Base-by-base conservation (phyloP, 257 asterid genomes). In the Forsythia suspensa region DNA sequence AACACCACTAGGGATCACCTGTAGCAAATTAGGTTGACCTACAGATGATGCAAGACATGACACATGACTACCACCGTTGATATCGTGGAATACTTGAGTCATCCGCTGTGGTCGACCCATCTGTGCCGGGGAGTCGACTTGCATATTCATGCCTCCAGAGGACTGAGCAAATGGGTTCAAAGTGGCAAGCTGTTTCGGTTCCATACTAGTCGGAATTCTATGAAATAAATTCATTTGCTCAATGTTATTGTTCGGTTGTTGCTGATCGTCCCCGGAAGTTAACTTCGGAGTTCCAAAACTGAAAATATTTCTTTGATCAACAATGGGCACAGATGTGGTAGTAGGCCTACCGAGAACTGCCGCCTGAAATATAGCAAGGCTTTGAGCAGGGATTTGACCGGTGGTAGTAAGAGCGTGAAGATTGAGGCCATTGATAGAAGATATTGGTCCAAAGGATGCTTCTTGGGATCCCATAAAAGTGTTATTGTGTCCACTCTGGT, bases 171-270 rank as follows among this genome's bases (percentile, higher is more conserved):
- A 89, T 70, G 90, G 97, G 41, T 89, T 91, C 86, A 95, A 80
- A 44, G 63, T 74, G 15, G 90, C 89, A n/a, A 92, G 91, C 86
- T 92, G 97, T 82, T 91, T 92, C 0, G 98, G 90, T 78, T 93
- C 97, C 97, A 93, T 89, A 72, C 85, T 85, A 2, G 92, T 94
- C 0, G 96, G 97, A 77, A 93, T 87, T 34, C 99, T 97, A 74
- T 96, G 97, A 55, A 96, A 93, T 71, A 96, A 82, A 82, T 83
- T 86, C 29, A 82, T 84, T 74, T 91, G 94, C 87, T 91, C 88
- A 52, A n/a, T 71, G 74, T 46, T 85, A 67, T 78, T 84, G 72
- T 40, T 80, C 46, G 83, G 87, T 55, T 86, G 90, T 59, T 84
- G 93, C 34, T 83, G 90, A 40, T 87, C 90, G 6, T 91, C 95